Evolutionary conservation across 164 flowering plant genomes (phyloP), one percentile per base, ranked within the genome.

Genomic region (Piper betle): DNA sequence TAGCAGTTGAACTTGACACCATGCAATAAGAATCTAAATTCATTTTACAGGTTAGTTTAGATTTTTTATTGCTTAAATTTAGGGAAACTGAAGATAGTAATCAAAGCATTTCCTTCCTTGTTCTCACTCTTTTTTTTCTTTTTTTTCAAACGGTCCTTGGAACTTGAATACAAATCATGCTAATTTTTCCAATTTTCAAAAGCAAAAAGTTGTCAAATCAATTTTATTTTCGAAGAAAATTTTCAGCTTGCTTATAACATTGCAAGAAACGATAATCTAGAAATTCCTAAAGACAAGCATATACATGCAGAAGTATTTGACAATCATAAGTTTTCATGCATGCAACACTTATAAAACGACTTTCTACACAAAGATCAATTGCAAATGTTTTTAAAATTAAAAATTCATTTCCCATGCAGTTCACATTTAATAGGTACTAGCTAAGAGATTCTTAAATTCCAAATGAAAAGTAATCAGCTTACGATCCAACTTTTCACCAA

Each of bases 401-500:
- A 42, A 6, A 42, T 55, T 19, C 3, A 6, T 19, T 4, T n/a
- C 10, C 38, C 33, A 55, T 4, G 16, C 10, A 2, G 20, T 55
- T 19, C 4, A 13, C 10, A 6, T 10, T 55, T 6, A 55, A 5
- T 16, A n/a, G 38, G 20, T 20, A 20, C 1, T n/a, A 19, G 38
- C 11, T 20, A 37, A 2, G 20, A 18, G 19, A 60, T 20, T n/a
- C 46, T 6, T 6, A 42, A 6, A 11, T 6, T 42, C 7, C 46
- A n/a, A n/a, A 25, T 11, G 4, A 55, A 20, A 12, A 54, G 37
- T n/a, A 55, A 2, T 20, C 12, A 61, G 69, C 93, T 84, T 82
- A 87, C 97, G 93, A 67, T 91, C 96, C 75, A 91, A 67, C 67
- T 91, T 87, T 83, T 91, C 97, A 67, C 97, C 97, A 72, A 91